Evolutionary conservation across 176 grass and related monocot genomes (phyloP).

Genomic region (Rhynchospora breviuscula): DNA sequence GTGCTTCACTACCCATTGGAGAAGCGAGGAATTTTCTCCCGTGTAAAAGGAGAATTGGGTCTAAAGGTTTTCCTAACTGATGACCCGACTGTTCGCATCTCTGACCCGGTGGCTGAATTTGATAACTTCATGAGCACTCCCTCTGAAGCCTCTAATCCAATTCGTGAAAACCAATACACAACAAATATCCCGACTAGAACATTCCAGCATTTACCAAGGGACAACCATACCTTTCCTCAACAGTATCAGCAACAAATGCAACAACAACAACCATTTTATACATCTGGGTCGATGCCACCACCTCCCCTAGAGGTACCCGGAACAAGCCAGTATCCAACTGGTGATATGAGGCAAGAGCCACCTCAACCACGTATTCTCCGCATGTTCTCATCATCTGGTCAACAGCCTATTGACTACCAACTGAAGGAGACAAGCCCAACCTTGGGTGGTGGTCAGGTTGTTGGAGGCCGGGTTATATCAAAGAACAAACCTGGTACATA

Average conservation of each 20-base stretch:
- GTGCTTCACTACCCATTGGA: slow-evolving; percentile 69
- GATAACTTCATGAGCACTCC: slow-evolving; percentile 41
- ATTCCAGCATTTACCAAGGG: slow-evolving; percentile 60
- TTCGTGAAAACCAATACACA: slow-evolving; percentile 34
- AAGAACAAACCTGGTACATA: slow-evolving; percentile 68
- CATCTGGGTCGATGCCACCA: slow-evolving; percentile 15
- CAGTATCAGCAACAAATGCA: slow-evolving; percentile 13
- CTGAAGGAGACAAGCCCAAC: slow-evolving; percentile 79
- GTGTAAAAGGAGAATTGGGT: slow-evolving; percentile 67
- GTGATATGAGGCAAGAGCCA: slow-evolving; percentile 34
- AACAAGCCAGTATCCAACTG: slow-evolving; percentile 22
- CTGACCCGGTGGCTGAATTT: slow-evolving; percentile 32
- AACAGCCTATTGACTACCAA: slow-evolving; percentile 72
- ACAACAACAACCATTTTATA: slow-evolving; percentile 6
- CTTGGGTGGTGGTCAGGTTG: slow-evolving; percentile 74
- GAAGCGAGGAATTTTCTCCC: slow-evolving; percentile 52
- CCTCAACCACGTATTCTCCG: slow-evolving; percentile 31
- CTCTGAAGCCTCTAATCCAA: slow-evolving; percentile 37
- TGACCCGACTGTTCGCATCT: slow-evolving; percentile 56
- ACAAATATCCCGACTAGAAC: slow-evolving; percentile 29
- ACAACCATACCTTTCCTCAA: slow-evolving; percentile 21
- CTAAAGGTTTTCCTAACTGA: slow-evolving; percentile 87
- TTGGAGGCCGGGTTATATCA: slow-evolving; percentile 61
- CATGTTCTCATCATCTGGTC: slow-evolving; percentile 59
- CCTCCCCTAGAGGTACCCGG: slow-evolving; percentile 31